Evolutionary conservation across 1,139 yeast genomes (phyloP).

Genomic region (Geotrichum fermentans): DNA sequence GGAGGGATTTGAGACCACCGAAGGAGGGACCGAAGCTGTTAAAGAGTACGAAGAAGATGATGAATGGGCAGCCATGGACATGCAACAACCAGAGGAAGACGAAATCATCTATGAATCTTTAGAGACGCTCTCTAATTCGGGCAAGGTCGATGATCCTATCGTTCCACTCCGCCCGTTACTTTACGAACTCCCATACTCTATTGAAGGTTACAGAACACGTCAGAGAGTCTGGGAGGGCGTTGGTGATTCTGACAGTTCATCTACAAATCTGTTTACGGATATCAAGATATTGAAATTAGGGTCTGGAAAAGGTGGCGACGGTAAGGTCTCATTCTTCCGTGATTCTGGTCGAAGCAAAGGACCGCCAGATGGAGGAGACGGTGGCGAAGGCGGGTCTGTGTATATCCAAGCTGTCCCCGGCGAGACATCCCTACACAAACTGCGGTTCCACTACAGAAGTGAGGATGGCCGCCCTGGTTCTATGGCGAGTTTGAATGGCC

Average conservation of each 20-base stretch:
- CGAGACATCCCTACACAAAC: slow-evolving; percentile 61
- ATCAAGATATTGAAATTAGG: slow-evolving; percentile 60
- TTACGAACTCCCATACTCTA: slow-evolving; percentile 32
- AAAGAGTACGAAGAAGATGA: not conserved
- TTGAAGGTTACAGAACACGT: slow-evolving; percentile 28
- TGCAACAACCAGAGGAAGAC: not conserved
- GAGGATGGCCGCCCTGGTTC: slow-evolving; percentile 68
- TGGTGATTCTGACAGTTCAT: slow-evolving; percentile 9
- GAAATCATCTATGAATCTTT: slow-evolving; percentile 2
- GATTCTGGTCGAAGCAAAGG: slow-evolving; percentile 83
- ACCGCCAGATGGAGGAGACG: slow-evolving; percentile 98
- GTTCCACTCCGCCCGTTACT: slow-evolving; percentile 19
- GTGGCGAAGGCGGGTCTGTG: slow-evolving; percentile 87
- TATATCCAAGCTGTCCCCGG: slow-evolving; percentile 76
- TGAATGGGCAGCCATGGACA: not conserved
- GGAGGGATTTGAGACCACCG: not conserved
- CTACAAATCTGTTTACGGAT: slow-evolving; percentile 46
- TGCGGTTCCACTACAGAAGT: slow-evolving; percentile 66
- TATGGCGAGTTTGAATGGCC: slow-evolving; percentile 76
- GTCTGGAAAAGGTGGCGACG: slow-evolving; percentile 88
- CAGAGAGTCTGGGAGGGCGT: slow-evolving; percentile 25
- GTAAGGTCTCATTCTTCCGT: slow-evolving; percentile 76
- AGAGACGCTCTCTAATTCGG: slow-evolving; percentile 10
- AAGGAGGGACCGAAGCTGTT: not conserved
- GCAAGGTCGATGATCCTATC: slow-evolving; percentile 22